These are phyloP conservation scores for Neofusicoccum umdonicola DNA, from an alignment of 2,329 filamentous ascomycete genomes.

Conservation along the genomic window DNA sequence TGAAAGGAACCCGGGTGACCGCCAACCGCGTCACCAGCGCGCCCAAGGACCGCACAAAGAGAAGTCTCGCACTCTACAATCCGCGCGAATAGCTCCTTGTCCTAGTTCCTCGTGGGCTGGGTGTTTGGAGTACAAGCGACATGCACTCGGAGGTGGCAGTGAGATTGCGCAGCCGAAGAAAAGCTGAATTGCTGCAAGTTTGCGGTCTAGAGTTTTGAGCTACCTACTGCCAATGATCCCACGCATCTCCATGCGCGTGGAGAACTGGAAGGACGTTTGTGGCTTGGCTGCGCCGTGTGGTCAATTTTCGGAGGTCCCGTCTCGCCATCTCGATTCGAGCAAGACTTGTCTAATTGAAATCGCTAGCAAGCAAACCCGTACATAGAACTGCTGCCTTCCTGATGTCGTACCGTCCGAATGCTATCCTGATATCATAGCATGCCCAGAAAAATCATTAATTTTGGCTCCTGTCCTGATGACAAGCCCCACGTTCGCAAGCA, in stretches of 20 bases:
- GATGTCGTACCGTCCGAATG: conserved; percentile 17
- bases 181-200: conserved; percentile 3
- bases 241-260: conserved; percentile 1
- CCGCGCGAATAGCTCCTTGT: neutral
- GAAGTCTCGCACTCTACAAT: neutral
- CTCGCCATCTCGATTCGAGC: conserved; percentile 11
- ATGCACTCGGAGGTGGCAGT: neutral
- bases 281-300: conserved; percentile 15
- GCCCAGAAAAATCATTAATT: conserved; percentile 13
- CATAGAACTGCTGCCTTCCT: conserved; percentile 19
- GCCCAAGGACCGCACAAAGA: neutral
- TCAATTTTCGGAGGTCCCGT: conserved; percentile 9
- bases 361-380: conserved; percentile 18
- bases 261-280: conserved; percentile 10
- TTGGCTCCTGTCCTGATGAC: conserved; percentile 17
- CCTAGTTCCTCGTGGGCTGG: neutral
- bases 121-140: neutral
- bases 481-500: conserved; percentile 11
- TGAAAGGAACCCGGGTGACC: neutral
- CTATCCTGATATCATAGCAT: conserved; percentile 19
- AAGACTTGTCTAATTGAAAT: conserved; percentile 19
- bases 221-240: conserved; percentile 14
- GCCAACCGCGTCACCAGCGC: neutral
- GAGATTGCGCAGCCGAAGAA: neutral
- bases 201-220: conserved; percentile 9